A percentile compares a stretch with the other conserved stretches of the same genome.
phyloP scores from a whole-genome alignment of 2,329 filamentous ascomycete species.

The Pleoardoris graminearum region DNA sequence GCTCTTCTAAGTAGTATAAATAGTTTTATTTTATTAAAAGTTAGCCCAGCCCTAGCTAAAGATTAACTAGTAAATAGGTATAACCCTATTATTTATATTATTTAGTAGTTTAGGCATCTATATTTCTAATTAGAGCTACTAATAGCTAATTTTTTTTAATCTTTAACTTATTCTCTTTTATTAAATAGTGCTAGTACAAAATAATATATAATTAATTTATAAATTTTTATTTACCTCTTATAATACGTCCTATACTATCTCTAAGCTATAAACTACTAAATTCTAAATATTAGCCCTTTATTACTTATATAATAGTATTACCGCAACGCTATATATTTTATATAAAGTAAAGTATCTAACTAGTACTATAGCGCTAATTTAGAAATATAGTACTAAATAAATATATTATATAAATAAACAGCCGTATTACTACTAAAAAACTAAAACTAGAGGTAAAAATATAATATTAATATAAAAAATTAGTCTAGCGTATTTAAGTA shows the following conservation, averaged over 20 bases:
- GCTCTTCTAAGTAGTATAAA: neutral
- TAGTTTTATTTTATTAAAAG: neutral
- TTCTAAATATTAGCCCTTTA: neutral
- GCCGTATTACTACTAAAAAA: neutral
- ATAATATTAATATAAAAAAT: constrained; percentile 6
- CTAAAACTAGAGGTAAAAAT: constrained; percentile 1
- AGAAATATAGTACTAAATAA: constrained; percentile 1
- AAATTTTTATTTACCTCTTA: too few species aligned
- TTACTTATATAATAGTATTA: too few species aligned
- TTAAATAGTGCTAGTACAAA: neutral
- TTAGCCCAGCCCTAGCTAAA: too few species aligned
- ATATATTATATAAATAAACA: constrained; percentile 7
- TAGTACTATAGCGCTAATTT: neutral
- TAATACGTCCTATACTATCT: too few species aligned
- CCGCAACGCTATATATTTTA: too few species aligned
- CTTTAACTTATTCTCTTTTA: neutral
- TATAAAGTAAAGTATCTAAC: neutral
- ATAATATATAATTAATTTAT: neutral
- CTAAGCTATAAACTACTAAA: neutral
- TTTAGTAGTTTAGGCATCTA: constrained; percentile 6
- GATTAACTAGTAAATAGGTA: neutral
- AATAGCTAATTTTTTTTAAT: neutral
- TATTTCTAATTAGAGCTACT: constrained; percentile 1
- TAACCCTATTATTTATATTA: neutral
- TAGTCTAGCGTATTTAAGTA: constrained; percentile 8